Evolutionary conservation across 768 basidiomycete species (phyloP), one percentile per base, ranked within the genome.

Genomic region (Candolleomyces efflorescens): DNA sequence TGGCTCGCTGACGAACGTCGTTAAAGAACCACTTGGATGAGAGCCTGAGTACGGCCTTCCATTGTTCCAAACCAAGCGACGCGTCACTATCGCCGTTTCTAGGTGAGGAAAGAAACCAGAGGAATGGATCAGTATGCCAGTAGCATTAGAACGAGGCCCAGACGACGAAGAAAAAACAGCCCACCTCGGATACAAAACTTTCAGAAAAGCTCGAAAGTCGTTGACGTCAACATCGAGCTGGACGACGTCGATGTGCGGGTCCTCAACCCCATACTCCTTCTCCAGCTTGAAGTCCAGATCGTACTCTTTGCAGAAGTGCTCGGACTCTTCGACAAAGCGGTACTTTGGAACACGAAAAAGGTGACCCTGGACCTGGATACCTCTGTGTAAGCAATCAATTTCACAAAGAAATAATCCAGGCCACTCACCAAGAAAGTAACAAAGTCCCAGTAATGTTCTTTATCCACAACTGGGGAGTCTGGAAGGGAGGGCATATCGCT

Each of bases 11-110:
- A 32, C 72, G 65, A 36, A 76, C 51, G 11, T 56, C 46, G 20
- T 65, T 56, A 44, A 74, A 74, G 46, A 65, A 62, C 73, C 77
- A 78, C 64, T 74, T 71, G 6, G 61, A 69, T 6, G 77, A 63
- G 18, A 78, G 64, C 59, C 73, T 73, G 22, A 75, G 60, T 22
- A 74, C 67, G 0, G 72, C 66, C 15, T 69, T 60, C 79, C 78
- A 78, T 48, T 67, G 67, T 5, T 69, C 66, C n/a, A 59, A 55
- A 15, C 45, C 56, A 2, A 64, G 54, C 20, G 7, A 9, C 27
- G 15, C n/a, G n/a, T 48, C 20, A n/a, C n/a, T n/a, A 2, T 22
- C 13, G 13, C 17, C 20, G n/a, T 20, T n/a, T 44, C 43, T 44
- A 6, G 18, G 46, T 48, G 17, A 22, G 44, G 46, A 1, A 17